Percentiles rank a stretch among this genome's conserved stretches.
phyloP scores from a whole-genome alignment of 805 yeast genomes.

The Kodamaea hsintzibuensis region DNA sequence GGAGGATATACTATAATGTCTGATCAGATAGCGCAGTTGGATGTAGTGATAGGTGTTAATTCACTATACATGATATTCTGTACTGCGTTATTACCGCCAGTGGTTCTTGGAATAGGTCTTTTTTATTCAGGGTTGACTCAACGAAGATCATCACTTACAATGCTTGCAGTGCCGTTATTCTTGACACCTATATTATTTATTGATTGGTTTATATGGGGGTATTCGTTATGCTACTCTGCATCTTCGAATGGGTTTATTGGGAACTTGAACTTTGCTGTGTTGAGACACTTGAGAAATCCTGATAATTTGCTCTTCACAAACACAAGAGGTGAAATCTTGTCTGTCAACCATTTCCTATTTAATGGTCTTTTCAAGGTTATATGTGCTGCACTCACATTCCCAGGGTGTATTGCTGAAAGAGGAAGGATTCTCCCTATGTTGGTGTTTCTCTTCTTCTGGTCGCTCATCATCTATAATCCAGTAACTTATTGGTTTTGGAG shows the following conservation, averaged over 20 bases:
- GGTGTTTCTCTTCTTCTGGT: constrained; percentile 41
- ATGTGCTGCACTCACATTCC: constrained; percentile 43
- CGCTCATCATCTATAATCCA: constrained; percentile 41
- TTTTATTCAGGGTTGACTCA: constrained; percentile 47
- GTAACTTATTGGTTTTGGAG: constrained; percentile 50
- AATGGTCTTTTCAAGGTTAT: constrained; percentile 40
- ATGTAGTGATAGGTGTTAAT: constrained; percentile 16
- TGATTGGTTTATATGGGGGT: constrained; percentile 49
- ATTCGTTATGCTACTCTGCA: constrained; percentile 41
- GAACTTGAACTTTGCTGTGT: constrained; percentile 14
- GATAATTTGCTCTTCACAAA: constrained; percentile 26
- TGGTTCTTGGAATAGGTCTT: constrained; percentile 36
- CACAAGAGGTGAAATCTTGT: constrained; percentile 39
- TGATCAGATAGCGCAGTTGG: constrained; percentile 7
- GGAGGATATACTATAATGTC: constrained; percentile 3
- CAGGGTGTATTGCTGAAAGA: constrained; percentile 46
- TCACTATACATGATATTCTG: constrained; percentile 39
- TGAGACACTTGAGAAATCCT: constrained; percentile 24
- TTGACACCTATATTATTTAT: constrained; percentile 32
- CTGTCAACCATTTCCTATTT: constrained; percentile 39
- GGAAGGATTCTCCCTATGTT: constrained; percentile 44
- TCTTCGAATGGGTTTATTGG: constrained; percentile 33
- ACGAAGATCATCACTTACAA: constrained; percentile 41
- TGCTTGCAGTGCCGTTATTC: constrained; percentile 38
- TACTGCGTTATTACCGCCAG: constrained; percentile 31